Evolutionary conservation across 139 green algal species (phyloP).

Genomic region (Tetradesmus obliquus): DNA sequence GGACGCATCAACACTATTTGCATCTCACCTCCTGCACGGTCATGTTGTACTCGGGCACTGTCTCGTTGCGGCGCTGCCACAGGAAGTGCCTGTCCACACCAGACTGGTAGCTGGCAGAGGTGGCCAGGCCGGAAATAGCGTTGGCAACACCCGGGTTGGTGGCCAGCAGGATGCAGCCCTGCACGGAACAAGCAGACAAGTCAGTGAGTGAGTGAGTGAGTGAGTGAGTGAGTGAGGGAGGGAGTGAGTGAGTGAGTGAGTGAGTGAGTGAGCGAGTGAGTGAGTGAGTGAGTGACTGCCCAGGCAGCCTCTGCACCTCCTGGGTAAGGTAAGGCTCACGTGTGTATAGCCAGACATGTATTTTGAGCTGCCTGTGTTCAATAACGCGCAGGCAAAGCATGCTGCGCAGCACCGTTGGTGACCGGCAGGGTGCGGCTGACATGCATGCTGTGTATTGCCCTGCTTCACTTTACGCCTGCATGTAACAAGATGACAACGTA

Average conservation of each 20-base stretch:
- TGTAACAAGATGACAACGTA: not conserved
- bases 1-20: not conserved
- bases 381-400: not conserved
- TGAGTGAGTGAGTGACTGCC: no score
- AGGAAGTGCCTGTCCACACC: constrained; percentile 40
- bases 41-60: constrained; percentile 40
- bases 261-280: no score
- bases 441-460: not conserved
- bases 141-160: constrained; percentile 32
- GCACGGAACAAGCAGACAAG: not conserved
- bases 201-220: not conserved
- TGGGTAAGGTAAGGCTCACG: no score
- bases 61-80: constrained; percentile 39
- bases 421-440: not conserved
- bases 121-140: constrained; percentile 29
- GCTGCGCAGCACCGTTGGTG: not conserved
- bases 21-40: constrained; percentile 7
- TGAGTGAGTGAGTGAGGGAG: not conserved
- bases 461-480: not conserved
- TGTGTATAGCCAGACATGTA: no score
- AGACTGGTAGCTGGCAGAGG: constrained; percentile 33
- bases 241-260: not conserved
- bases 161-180: constrained; percentile 43
- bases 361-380: no score
- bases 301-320: no score